Base-by-base conservation (phyloP, 2,329 filamentous ascomycete species). In the Cordyceps tenuipes region DNA sequence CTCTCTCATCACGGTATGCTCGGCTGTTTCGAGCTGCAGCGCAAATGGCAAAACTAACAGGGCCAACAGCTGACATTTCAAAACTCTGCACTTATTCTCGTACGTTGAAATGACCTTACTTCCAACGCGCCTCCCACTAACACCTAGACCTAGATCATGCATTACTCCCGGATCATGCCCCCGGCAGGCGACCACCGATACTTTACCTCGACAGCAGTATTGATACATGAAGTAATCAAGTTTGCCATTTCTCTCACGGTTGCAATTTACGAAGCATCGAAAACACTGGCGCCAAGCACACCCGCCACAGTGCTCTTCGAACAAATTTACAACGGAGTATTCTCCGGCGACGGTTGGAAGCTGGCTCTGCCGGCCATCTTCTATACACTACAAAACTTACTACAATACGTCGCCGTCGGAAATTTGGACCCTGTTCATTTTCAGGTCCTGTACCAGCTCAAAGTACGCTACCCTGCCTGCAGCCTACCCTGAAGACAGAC, bases 161-260 rank as follows among this genome's bases (percentile, higher is more conserved):
- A 97, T 76, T 96, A 97, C 74, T 96, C 92, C 34, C 85, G 92
- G 65, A 86, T 95, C 62, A 97, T 97, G 92, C 89, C 91, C n/a
- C 81, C 86, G 10, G 79, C 83, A 10, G 86, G 87, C 70, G 90
- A 91, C 65, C 90, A 92, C 69, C 87, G 92, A 71, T 97, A 97
- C 74, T 90, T 94, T 67, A 87, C 93, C 44, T 97, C 92, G 47
- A 97, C 94, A 10, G 92, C 93, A 48, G 90, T 99, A 59, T 90
- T 97, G 71, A 80, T 97, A 64, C 94, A 92, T 73, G 94, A 99
- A 75, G 82, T 96, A 51, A 82, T 97, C 67, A 97, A 97, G 75
- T 82, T 97, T 39, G 83, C 86, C 43, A 85, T 97, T 59, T 95
- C 90, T 66, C 78, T 97, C 47, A 91, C 89, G 6, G 87, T 97